Conservation (phyloP, 139 green algal genomes). For the Edaphochlamys debaryana region DNA sequence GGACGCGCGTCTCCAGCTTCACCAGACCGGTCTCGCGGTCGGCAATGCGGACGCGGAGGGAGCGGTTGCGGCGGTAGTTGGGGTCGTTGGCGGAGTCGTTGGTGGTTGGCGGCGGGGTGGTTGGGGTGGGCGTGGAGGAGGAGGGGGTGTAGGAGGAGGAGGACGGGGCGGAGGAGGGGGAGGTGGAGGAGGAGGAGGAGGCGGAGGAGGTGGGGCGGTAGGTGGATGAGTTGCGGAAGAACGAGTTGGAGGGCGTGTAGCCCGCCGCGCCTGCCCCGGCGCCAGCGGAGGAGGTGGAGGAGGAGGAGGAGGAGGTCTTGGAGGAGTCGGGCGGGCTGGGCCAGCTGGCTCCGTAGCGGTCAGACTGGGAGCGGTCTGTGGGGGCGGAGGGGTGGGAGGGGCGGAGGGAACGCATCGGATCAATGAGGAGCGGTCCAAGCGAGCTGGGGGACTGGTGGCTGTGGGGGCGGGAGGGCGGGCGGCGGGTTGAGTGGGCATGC, state of each 20-base stretch:
- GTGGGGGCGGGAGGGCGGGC: too few species aligned
- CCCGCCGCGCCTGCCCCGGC: too few species aligned
- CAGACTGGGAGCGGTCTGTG: neutral
- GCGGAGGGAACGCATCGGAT: too few species aligned
- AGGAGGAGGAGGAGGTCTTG: neutral
- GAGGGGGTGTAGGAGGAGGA: neutral
- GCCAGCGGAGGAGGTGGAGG: neutral
- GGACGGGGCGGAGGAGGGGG: neutral
- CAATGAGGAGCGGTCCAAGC: too few species aligned
- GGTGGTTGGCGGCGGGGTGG: neutral
- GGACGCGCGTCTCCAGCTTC: constrained; percentile 69
- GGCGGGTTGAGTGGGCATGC: too few species aligned
- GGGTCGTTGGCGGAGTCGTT: neutral
- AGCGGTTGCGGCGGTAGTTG: constrained; percentile 32
- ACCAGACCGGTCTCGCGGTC: constrained; percentile 32
- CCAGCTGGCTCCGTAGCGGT: neutral
- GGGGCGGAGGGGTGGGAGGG: neutral
- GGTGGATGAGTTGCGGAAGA: too few species aligned
- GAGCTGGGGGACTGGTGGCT: too few species aligned
- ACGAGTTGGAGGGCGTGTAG: neutral
- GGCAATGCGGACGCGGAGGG: constrained; percentile 12
- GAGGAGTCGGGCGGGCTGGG: neutral
- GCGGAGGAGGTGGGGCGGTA: neutral
- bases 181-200: neutral
- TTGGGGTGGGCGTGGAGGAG: neutral